Percentiles rank a stretch among this genome's conserved stretches.
These are phyloP conservation scores for Schwanniomyces pseudopolymorphus DNA, from an alignment of 805 yeast species.

Conservation along the genomic window DNA sequence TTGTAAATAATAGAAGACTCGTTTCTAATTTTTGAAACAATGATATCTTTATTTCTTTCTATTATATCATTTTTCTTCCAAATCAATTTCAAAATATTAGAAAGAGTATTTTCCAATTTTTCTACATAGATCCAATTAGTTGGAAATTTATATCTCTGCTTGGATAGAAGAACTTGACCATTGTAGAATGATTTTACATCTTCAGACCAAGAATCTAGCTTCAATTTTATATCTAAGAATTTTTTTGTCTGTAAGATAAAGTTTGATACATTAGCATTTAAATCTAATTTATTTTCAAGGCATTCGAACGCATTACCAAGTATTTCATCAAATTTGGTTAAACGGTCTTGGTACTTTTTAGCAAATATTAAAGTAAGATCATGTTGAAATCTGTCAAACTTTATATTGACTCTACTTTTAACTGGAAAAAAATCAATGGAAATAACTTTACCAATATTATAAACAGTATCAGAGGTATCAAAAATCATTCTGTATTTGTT, in stretches of 20 bases:
- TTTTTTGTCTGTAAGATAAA: constrained; percentile 40
- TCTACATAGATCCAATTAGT: constrained; percentile 59
- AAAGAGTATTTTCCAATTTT: constrained; percentile 54
- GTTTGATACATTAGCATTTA: constrained; percentile 31
- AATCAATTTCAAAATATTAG: constrained; percentile 40
- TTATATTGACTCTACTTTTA: constrained; percentile 50
- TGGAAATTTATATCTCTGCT: constrained; percentile 49
- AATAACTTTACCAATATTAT: constrained; percentile 38
- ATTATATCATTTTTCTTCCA: constrained; percentile 35
- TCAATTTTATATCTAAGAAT: constrained; percentile 9
- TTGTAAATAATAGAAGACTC: constrained; percentile 39
- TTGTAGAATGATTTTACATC: constrained; percentile 11
- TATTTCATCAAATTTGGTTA: constrained; percentile 26
- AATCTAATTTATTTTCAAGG: constrained; percentile 34
- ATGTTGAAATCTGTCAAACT: constrained; percentile 60
- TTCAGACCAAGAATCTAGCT: constrained; percentile 14
- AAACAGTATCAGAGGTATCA: constrained; percentile 47
- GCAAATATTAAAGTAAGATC: constrained; percentile 44
- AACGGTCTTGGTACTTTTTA: constrained; percentile 27
- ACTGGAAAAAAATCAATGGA: constrained; percentile 51
- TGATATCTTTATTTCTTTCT: constrained; percentile 39
- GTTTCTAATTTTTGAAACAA: constrained; percentile 39
- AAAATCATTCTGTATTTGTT: constrained; percentile 44
- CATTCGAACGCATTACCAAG: constrained; percentile 30
- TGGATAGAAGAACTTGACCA: constrained; percentile 39